These are phyloP conservation scores for Colletotrichum simmondsii DNA, from an alignment of 2,329 filamentous ascomycete species.

Conservation along the genomic window DNA sequence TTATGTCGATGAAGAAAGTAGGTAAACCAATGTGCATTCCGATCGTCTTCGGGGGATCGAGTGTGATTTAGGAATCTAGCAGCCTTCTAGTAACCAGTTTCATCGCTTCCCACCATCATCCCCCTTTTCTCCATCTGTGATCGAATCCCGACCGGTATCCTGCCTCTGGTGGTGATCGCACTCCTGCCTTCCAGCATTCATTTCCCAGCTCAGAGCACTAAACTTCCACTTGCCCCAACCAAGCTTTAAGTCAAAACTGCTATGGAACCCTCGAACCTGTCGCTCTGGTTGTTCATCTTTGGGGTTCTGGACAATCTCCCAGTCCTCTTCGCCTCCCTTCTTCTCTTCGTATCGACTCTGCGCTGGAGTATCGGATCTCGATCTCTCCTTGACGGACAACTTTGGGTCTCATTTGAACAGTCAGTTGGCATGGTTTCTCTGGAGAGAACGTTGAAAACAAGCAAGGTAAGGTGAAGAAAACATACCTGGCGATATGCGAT, in stretches of 20 bases:
- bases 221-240: constrained; percentile 6
- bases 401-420: background rate
- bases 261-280: background rate
- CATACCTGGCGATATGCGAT: background rate
- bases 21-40: background rate
- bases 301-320: background rate
- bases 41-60: no score
- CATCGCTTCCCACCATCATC: background rate
- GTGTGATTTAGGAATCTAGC: background rate
- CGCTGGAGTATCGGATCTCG: background rate
- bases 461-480: no score
- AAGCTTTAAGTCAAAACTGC: background rate
- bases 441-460: background rate
- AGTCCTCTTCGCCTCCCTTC: background rate
- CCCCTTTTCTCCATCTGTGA: background rate
- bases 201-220: background rate
- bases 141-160: background rate
- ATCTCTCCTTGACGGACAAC: background rate
- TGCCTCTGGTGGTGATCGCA: background rate
- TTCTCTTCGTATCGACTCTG: background rate
- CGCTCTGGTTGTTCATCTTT: background rate
- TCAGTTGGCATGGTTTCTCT: background rate
- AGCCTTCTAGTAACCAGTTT: background rate
- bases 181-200: background rate
- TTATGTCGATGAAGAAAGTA: background rate